These are phyloP conservation scores for Puccinellia tenuiflora DNA, from an alignment of 176 grass and related monocot genomes.

Conservation along the genomic window DNA sequence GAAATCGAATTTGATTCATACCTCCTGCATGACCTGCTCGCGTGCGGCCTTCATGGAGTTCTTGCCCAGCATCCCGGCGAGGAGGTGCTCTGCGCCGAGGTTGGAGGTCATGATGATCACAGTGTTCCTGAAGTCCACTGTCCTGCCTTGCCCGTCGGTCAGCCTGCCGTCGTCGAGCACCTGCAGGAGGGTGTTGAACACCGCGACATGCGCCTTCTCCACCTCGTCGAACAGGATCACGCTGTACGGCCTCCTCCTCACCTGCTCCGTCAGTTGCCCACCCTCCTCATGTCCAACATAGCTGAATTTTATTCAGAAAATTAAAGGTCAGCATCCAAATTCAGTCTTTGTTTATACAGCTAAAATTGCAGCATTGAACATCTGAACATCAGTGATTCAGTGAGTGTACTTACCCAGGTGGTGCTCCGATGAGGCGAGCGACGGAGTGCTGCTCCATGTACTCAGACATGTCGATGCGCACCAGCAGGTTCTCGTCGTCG, in stretches of 20 bases:
- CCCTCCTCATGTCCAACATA: conserved; percentile 98
- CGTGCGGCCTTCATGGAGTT: conserved; percentile 71
- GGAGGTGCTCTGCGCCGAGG: conserved; percentile 91
- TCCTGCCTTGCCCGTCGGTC: conserved; percentile 86
- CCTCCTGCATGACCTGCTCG: conserved; percentile 75
- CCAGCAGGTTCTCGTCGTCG: conserved; percentile 88
- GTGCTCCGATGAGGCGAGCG: conserved; percentile 79
- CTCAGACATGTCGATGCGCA: conserved; percentile 94
- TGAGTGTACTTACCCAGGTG: conserved; percentile 55
- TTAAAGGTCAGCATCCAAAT: conserved; percentile 9
- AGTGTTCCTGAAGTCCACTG: conserved; percentile 88
- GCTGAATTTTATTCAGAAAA: conserved; percentile 5
- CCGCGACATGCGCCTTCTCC: conserved; percentile 83
- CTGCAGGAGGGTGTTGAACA: conserved; percentile 97
- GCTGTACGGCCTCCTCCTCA: conserved; percentile 75
- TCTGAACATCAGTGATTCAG: neutral
- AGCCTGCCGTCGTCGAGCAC: conserved; percentile 89
- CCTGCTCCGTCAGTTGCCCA: conserved; percentile 83
- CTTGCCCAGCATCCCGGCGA: conserved; percentile 77
- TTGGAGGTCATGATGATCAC: conserved; percentile 99
- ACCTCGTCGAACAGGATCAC: conserved; percentile 97
- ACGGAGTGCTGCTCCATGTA: conserved; percentile 99
- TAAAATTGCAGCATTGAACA: neutral
- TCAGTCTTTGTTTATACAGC: neutral
- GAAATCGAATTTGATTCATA: neutral